Base-by-base conservation (phyloP, 441 rosid genomes). In the Breynia disticha region DNA sequence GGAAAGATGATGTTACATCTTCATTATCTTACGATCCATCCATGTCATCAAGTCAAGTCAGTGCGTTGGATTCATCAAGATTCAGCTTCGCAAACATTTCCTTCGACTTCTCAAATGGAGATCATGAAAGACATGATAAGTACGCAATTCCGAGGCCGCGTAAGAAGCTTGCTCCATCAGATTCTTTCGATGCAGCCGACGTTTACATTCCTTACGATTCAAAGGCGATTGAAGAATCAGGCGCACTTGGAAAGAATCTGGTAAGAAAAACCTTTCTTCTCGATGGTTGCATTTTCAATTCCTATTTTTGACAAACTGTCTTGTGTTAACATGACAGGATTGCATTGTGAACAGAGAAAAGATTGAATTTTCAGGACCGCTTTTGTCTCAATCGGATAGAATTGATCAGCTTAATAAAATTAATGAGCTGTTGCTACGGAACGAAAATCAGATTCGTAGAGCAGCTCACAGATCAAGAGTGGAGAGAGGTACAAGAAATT, bases 371-470 rank as follows among this genome's bases (percentile, higher is more conserved):
- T 90, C 95, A 2, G 94, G 86, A 43, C 89, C 87, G 1, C 13
- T 79, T 56, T 46, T 79, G 18, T 59, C 72, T 7, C 71, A 79
- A 59, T 67, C 84, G 11, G 66, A 68, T 50, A 80, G 72, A 63
- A 64, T 79, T 2, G 81, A 79, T 2, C 70, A 76, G 58, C 61
- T 76, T 11, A 69, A 65, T 20, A 76, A 68, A 52, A 65, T 81
- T 3, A 86, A 84, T 2, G 77, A 75, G 54, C 71, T 79, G 52
- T 60, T 81, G 62, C 76, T 74, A 60, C 72, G 79, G 66, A 90
- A 84, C 60, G 87, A 78, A 63, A 77, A 64, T 21, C 84, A 76
- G 56, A 87, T 82, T 28, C 79, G 83, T 14, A 76, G 50, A 46
- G 85, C 83, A 28, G 79, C 64, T 52, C 72, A 78, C 52, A 81